A percentile compares a stretch with the other conserved stretches of the same genome.
These are phyloP conservation scores for Hydrangea macrophylla DNA, from an alignment of 148 eudicot species.

Conservation along the genomic window DNA sequence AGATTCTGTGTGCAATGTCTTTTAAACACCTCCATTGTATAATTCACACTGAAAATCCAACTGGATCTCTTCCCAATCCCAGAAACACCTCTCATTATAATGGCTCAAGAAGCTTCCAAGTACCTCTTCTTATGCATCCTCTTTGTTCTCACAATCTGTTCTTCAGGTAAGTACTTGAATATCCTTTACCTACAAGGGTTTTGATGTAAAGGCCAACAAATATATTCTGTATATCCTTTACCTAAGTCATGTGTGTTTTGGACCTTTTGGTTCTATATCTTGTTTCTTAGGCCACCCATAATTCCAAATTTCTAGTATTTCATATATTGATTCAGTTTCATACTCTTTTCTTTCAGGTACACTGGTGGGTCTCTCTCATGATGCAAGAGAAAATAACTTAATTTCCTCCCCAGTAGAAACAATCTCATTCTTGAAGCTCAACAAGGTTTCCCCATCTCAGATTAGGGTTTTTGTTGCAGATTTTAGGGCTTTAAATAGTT, in stretches of 20 bases:
- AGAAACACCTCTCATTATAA: slow-evolving; percentile 21
- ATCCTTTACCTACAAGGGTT: neutral
- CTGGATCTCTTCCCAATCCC: slow-evolving; percentile 23
- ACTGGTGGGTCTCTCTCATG: slow-evolving; percentile 19
- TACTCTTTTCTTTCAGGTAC: slow-evolving; percentile 23
- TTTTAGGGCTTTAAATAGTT: slow-evolving; percentile 8
- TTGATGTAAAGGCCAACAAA: neutral
- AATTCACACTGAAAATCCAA: slow-evolving; percentile 21
- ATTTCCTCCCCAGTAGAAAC: slow-evolving; percentile 7
- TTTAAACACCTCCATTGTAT: slow-evolving; percentile 16
- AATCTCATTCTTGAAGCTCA: slow-evolving; percentile 12
- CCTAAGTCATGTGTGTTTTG: no score
- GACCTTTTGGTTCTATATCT: no score
- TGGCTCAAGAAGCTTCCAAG: slow-evolving; percentile 41
- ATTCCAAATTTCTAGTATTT: no score
- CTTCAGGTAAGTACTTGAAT: slow-evolving; percentile 41
- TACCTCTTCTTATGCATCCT: slow-evolving; percentile 33
- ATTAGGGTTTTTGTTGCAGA: slow-evolving; percentile 25
- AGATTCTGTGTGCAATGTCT: slow-evolving; percentile 11
- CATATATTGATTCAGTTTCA: no score
- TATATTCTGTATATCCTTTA: no score
- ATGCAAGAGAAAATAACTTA: slow-evolving; percentile 15
- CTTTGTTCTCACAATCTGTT: slow-evolving; percentile 29
- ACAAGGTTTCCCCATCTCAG: slow-evolving; percentile 13
- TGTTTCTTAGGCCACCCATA: no score